Conservation (phyloP, 352 stramenopile species). For the Globisporangium mamillatum region DNA sequence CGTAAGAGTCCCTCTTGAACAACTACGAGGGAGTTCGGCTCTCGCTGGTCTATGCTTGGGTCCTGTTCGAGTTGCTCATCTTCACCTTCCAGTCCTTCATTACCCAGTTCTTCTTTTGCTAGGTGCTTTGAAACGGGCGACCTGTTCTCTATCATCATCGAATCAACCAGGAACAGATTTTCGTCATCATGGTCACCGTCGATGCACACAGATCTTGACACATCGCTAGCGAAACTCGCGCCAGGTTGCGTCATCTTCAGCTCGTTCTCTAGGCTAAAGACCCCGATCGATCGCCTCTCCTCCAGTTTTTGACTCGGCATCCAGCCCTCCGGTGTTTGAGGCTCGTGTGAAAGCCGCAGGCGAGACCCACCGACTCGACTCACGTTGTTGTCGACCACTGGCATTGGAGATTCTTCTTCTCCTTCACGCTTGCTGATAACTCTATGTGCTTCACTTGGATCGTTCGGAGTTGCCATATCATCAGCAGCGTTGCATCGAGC, state of each 20-base stretch:
- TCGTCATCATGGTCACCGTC: neutral
- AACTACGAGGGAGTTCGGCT: neutral
- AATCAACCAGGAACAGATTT: neutral
- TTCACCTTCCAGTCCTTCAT: neutral
- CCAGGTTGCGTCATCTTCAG: neutral
- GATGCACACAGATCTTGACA: neutral
- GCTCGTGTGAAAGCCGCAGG: neutral
- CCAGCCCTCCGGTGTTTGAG: neutral
- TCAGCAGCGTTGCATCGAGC: neutral
- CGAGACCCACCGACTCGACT: neutral
- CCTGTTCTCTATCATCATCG: neutral
- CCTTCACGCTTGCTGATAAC: neutral
- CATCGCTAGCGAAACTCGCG: slow-evolving; percentile 3
- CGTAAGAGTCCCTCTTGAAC: neutral
- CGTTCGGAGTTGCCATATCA: neutral
- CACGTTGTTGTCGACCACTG: neutral
- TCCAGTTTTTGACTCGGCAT: neutral
- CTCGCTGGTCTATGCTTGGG: neutral
- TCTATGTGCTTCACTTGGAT: neutral
- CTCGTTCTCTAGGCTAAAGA: neutral
- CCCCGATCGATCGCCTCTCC: neutral
- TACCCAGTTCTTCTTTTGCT: slow-evolving; percentile 1
- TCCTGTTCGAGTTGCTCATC: neutral
- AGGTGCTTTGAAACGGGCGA: slow-evolving; percentile 10
- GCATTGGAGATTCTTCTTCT: neutral